Conservation (phyloP, 192 early-diverging fungal species). For the Entomortierella parvispora region DNA sequence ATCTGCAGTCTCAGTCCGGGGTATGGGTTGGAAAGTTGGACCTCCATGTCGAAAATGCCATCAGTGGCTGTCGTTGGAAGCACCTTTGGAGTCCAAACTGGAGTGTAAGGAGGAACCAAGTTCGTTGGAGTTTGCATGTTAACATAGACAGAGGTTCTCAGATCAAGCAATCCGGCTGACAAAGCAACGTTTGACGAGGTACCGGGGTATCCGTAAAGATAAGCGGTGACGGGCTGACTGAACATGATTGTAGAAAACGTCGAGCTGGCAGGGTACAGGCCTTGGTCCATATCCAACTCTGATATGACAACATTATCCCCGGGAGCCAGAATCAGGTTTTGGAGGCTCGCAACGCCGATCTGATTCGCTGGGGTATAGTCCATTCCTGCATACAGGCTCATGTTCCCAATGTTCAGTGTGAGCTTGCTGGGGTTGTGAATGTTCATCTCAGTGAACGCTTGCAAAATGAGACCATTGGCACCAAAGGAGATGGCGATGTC, state of each 20-base stretch:
- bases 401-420: conserved; percentile 18
- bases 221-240: too few relatives aligned
- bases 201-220: too few relatives aligned
- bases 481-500: neutral
- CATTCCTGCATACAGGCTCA: neutral
- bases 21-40: too few relatives aligned
- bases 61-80: neutral
- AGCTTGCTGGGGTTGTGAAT: conserved; percentile 51
- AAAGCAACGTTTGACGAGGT: conserved; percentile 2
- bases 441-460: neutral
- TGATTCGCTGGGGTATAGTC: neutral
- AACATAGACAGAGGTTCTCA: neutral
- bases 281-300: neutral
- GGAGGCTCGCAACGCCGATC: neutral
- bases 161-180: neutral
- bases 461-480: neutral
- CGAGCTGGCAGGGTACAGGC: too few relatives aligned
- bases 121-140: neutral
- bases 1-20: too few relatives aligned
- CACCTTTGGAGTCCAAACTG: conserved; percentile 2
- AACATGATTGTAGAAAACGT: too few relatives aligned
- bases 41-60: conserved; percentile 7
- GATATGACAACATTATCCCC: conserved; percentile 5
- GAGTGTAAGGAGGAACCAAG: neutral
- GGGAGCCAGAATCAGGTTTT: neutral